Conservation (phyloP, 495 filamentous ascomycete genomes). For the Copromyces sp. region DNA sequence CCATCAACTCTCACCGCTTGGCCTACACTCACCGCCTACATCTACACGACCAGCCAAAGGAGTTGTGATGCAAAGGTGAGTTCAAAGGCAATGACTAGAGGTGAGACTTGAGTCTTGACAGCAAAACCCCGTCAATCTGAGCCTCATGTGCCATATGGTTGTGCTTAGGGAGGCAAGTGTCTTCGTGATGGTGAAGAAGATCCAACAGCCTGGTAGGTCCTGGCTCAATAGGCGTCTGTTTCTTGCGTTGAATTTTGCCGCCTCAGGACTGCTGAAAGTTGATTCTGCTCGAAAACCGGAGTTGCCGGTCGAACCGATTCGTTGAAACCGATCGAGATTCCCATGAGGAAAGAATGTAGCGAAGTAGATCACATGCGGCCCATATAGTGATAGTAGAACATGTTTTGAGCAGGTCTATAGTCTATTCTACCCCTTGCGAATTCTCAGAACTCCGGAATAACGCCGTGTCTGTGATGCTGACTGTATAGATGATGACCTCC, state of each 20-base stretch:
- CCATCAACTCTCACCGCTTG: neutral
- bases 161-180: neutral
- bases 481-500: neutral
- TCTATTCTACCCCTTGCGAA: neutral
- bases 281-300: neutral
- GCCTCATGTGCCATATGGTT: neutral
- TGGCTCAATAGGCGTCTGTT: neutral
- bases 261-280: neutral
- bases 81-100: neutral
- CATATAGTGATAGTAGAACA: neutral
- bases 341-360: neutral
- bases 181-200: neutral
- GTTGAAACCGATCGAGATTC: neutral
- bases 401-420: neutral
- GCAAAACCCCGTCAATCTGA: neutral
- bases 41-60: accelerated
- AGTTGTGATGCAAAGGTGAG: neutral
- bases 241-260: neutral
- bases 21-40: neutral
- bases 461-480: neutral
- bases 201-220: too few relatives aligned
- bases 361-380: neutral
- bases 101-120: neutral
- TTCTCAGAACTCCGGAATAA: neutral
- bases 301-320: neutral